phyloP scores from a whole-genome alignment of 305 asterid species.

The Striga hermonthica region DNA sequence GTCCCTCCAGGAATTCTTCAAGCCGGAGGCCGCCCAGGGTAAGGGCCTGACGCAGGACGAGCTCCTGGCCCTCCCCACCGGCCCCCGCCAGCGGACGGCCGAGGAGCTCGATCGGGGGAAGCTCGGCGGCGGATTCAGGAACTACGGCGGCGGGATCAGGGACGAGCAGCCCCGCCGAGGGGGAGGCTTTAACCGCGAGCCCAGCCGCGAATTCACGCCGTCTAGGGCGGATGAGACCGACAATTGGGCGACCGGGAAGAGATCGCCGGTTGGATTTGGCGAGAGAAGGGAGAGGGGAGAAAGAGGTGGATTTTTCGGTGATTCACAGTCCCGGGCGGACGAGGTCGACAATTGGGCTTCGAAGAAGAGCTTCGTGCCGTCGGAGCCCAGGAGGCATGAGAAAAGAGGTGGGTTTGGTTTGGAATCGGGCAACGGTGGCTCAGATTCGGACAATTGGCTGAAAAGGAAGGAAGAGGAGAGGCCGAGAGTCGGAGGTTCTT shows the following conservation, averaged over 20 bases:
- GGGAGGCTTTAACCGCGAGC: constrained; percentile 61
- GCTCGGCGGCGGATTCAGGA: constrained; percentile 75
- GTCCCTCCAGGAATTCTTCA: constrained; percentile 56
- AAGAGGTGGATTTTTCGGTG: constrained; percentile 72
- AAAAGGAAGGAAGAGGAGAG: constrained; percentile 70
- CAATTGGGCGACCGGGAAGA: constrained; percentile 78
- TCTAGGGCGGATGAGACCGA: constrained; percentile 92
- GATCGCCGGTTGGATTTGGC: constrained; percentile 39
- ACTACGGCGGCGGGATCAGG: constrained; percentile 56
- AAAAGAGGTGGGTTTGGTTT: constrained; percentile 72
- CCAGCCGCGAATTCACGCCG: constrained; percentile 47
- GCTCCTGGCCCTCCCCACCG: constrained; percentile 60
- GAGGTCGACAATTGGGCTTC: constrained; percentile 86
- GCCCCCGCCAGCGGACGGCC: constrained; percentile 72
- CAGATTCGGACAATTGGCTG: constrained; percentile 68
- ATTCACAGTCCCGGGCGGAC: constrained; percentile 80
- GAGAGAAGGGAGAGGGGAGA: constrained; percentile 81
- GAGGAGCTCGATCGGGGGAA: constrained; percentile 70
- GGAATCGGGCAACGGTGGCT: constrained; percentile 58
- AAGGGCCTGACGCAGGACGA: constrained; percentile 57
- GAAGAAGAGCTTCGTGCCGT: constrained; percentile 61
- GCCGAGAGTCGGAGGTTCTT: constrained; percentile 47
- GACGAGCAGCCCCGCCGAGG: constrained; percentile 74
- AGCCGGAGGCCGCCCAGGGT: constrained; percentile 38
- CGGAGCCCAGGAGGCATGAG: constrained; percentile 60